Evolutionary conservation across 805 yeast genomes (phyloP), one percentile per base, ranked within the genome.

Genomic region (Wickerhamiella parazyma): DNA sequence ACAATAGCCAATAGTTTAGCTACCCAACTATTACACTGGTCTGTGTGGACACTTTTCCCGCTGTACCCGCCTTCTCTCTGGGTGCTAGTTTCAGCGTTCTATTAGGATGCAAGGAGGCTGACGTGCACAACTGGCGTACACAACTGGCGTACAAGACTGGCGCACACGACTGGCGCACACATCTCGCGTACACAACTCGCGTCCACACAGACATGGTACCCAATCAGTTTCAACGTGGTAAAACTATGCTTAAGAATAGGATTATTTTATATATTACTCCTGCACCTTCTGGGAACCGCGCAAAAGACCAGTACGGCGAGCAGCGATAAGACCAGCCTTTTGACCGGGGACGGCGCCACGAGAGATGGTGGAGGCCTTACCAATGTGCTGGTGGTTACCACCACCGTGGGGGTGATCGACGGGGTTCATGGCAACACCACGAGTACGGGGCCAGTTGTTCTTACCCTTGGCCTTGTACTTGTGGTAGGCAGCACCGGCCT

Each of bases 341-440:
- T 89, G 98, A 84, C 98, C 98, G 65, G 98, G 76, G 69, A 89
- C 97, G 59, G 97, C 96, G 72, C 94, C 94, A 82, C 97, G 85
- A 61, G 94, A 80, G 65, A 89, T 89, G 66, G 97, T 89, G 63
- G 97, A 89, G 66, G 97, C 96, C 80, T 89, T 89, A 86, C 97
- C 97, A 76, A 87, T 89, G 73, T 89, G 97, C 78, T 89, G 97
- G 75, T 89, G 97, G 95, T 87, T 87, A 89, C 98, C 98, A 89
- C 98, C 97, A 84, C 98, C 98, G 73, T 89, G 98, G 71, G 98
- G 98, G 78, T 89, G 98, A 71, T 89, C 98, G 71, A 89, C 98
- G 72, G 97, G 97, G 78, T 89, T 89, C 98, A 91, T 89, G 70
- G 98, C 98, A 69, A 89, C 97, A 89, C 97, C 98, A 78, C 97